Evolutionary conservation across 1,139 yeast genomes (phyloP), one percentile per base, ranked within the genome.

Genomic region (Saccharomycopsis phalli): DNA sequence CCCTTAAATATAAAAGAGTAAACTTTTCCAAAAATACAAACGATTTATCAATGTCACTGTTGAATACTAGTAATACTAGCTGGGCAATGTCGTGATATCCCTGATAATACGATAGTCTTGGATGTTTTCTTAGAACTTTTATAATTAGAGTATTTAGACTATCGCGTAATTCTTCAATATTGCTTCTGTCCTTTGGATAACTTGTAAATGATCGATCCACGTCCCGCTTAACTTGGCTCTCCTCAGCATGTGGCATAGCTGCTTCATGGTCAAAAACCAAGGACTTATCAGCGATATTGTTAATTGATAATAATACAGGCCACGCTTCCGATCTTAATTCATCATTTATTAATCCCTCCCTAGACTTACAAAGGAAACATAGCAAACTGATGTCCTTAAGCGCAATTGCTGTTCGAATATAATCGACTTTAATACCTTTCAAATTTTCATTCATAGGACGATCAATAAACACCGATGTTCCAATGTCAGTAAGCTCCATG

Each of bases 21-120:
- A 88, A 62, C 21, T 59, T 55, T 45, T 80, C 83, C 40, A 87
- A 60, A 21, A 75, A 54, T 35, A 55, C 55, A 47, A 69, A 67
- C 25, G 39, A 45, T 34, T 28, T 34, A 35, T 29, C 45, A 35
- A 25, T 32, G 30, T 29, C 47, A 37, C 21, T 45, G 43, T 28
- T 37, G 51, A 74, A 74, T 0, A 80, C 71, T 17, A 79, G 53
- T 17, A 81, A 61, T n/a, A 83, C 62, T 7, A 82, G 68, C 38
- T 83, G 71, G 2, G 87, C 88, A 28, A 88, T 65, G 54, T 91
- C 97, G 59, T 91, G 97, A 55, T 72, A 86, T 0, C 98, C 98
- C 59, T 91, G 98, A 56, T 86, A 91, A 58, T 91, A 91, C 45
- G 74, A 65, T 34, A 88, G 62, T 7, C 59, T 52, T 0, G 88